phyloP scores from a whole-genome alignment of 2,329 filamentous ascomycete species.

The Hypoxylon sp. region DNA sequence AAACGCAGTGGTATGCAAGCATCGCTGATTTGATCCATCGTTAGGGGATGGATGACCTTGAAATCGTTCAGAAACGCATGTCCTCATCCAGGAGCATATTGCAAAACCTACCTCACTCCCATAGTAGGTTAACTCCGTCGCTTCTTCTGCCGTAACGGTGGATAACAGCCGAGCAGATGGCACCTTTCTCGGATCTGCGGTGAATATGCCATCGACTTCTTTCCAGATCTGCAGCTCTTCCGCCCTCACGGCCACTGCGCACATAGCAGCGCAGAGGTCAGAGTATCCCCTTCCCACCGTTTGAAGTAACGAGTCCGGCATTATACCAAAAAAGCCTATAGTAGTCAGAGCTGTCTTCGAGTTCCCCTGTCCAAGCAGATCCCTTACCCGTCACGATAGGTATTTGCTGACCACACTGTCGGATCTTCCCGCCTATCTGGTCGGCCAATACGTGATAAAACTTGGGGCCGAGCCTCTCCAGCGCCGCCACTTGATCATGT shows the following conservation, averaged over 20 bases:
- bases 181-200: conserved; percentile 80
- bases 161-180: conserved; percentile 74
- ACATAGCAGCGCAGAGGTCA: conserved; percentile 73
- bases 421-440: conserved; percentile 39
- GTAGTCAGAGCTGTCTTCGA: conserved; percentile 12
- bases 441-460: conserved; percentile 41
- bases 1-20: conserved; percentile 68
- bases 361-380: not conserved
- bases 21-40: conserved; percentile 78
- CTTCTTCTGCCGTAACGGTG: conserved; percentile 77
- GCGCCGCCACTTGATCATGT: conserved; percentile 38
- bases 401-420: conserved; percentile 38
- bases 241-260: conserved; percentile 70
- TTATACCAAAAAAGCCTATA: conserved; percentile 73
- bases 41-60: conserved; percentile 80
- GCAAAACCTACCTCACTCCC: conserved; percentile 58
- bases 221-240: conserved; percentile 77
- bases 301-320: conserved; percentile 70
- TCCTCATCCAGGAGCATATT: not conserved
- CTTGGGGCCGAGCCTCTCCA: conserved; percentile 37
- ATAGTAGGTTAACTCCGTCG: conserved; percentile 77
- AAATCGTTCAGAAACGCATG: conserved; percentile 16
- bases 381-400: conserved; percentile 42
- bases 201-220: conserved; percentile 78
- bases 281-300: conserved; percentile 75